phyloP scores from a whole-genome alignment of 768 basidiomycete genomes.

The Podaxis pistillaris region DNA sequence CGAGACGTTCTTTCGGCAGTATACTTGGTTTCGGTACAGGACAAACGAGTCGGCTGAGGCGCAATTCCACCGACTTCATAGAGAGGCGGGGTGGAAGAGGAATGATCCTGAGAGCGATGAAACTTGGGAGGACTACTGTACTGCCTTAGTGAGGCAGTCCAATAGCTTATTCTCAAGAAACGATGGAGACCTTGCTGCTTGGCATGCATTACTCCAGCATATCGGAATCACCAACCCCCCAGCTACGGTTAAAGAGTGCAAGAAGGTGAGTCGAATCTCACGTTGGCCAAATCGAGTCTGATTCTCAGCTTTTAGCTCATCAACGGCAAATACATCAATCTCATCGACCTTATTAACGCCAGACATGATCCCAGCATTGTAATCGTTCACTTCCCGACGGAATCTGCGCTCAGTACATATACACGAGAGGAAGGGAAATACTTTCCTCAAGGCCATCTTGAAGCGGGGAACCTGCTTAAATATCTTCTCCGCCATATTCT shows the following conservation, averaged over 20 bases:
- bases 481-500: conserved; percentile 31
- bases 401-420: conserved; percentile 30
- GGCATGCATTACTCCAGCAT: conserved; percentile 27
- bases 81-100: conserved; percentile 16
- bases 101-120: conserved; percentile 7
- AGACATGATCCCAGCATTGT: conserved; percentile 11
- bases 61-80: conserved; percentile 28
- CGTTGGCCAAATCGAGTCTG: neutral
- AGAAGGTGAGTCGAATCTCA: neutral
- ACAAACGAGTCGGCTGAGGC: conserved; percentile 18
- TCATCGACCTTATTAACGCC: conserved; percentile 36
- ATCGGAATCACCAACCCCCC: conserved; percentile 25
- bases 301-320: conserved; percentile 24
- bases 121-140: conserved; percentile 22
- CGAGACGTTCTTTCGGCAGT: conserved; percentile 21
- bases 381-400: conserved; percentile 22
- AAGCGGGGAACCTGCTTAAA: conserved; percentile 31
- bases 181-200: conserved; percentile 24
- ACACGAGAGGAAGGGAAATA: conserved; percentile 23
- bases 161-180: conserved; percentile 32
- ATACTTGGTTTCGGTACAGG: conserved; percentile 22
- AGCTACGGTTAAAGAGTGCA: conserved; percentile 27
- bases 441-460: conserved; percentile 29
- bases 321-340: conserved; percentile 32
- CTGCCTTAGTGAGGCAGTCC: conserved; percentile 32